Evolutionary conservation across 2,329 filamentous ascomycete genomes (phyloP).

Genomic region (Paecilomyces sp.): DNA sequence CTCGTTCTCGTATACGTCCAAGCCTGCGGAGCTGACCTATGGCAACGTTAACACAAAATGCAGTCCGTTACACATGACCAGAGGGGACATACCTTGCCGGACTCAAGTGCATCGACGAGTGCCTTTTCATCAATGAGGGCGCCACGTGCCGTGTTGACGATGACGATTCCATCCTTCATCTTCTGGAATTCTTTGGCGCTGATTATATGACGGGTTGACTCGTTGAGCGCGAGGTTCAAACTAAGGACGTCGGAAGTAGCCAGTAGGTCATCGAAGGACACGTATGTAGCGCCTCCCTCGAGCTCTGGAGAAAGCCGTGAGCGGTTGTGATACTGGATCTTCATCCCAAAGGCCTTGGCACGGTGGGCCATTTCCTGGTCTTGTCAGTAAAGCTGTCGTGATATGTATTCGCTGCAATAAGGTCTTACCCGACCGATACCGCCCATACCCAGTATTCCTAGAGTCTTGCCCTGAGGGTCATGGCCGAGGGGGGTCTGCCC

Average conservation of each 20-base stretch:
- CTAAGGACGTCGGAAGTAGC: constrained; percentile 40
- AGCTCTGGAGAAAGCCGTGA: constrained; percentile 32
- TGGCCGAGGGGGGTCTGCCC: constrained; percentile 36
- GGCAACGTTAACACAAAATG: constrained; percentile 1
- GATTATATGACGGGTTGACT: constrained; percentile 40
- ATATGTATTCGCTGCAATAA: neutral
- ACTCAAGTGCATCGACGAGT: constrained; percentile 37
- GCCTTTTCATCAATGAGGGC: constrained; percentile 42
- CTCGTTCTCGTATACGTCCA: constrained; percentile 44
- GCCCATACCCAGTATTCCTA: constrained; percentile 43
- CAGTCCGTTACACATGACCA: neutral
- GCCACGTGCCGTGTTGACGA: constrained; percentile 39
- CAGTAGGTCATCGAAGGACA: constrained; percentile 41
- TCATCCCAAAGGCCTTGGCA: constrained; percentile 40
- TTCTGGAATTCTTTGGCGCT: constrained; percentile 36
- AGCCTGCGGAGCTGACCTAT: constrained; percentile 35
- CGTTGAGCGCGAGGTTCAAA: constrained; percentile 38
- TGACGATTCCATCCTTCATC: constrained; percentile 39
- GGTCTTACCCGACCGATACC: constrained; percentile 38
- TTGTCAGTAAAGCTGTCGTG: neutral
- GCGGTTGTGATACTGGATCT: constrained; percentile 42
- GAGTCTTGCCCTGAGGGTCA: constrained; percentile 38
- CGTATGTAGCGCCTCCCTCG: constrained; percentile 36
- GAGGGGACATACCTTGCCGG: constrained; percentile 30
- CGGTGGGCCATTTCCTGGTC: constrained; percentile 39